Percentiles rank a stretch among this genome's conserved stretches.
These are phyloP conservation scores for Pseudogymnoascus sp. DNA, from an alignment of 2,329 filamentous ascomycete species.

Conservation along the genomic window DNA sequence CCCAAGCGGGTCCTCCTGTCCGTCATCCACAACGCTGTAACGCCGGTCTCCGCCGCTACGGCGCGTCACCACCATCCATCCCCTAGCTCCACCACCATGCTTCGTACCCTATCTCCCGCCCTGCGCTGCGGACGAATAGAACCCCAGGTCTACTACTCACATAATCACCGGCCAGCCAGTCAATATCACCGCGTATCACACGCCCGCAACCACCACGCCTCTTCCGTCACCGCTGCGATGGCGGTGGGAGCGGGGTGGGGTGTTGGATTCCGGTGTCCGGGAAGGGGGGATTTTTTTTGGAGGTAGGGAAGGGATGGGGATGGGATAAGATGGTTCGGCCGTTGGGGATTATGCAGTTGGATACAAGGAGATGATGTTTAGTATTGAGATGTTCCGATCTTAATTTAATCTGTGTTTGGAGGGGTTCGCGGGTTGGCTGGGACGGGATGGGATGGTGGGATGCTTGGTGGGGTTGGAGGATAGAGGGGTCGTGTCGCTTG, in stretches of 20 bases:
- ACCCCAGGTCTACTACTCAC: neutral
- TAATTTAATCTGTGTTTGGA: slow-evolving; percentile 3
- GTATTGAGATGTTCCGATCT: neutral
- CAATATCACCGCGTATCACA: neutral
- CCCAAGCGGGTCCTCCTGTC: neutral
- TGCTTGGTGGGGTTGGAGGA: neutral
- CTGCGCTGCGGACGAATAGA: neutral
- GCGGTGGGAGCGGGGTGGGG: neutral
- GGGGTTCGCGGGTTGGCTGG: neutral
- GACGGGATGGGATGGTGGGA: neutral
- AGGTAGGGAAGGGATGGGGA: neutral
- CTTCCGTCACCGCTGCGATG: neutral
- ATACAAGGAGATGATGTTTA: neutral
- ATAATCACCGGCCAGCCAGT: neutral
- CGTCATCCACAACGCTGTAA: slow-evolving; percentile 3
- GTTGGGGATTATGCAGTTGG: neutral
- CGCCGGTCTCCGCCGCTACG: neutral
- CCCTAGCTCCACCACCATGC: neutral
- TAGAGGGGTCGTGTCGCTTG: neutral
- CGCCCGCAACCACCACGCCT: neutral
- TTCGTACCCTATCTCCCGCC: neutral
- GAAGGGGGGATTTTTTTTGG: neutral
- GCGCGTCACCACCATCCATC: neutral
- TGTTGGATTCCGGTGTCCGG: neutral
- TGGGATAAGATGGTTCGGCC: neutral